Base-by-base conservation (phyloP, 2,329 filamentous ascomycete genomes). In the Hymenoscyphus scutula region DNA sequence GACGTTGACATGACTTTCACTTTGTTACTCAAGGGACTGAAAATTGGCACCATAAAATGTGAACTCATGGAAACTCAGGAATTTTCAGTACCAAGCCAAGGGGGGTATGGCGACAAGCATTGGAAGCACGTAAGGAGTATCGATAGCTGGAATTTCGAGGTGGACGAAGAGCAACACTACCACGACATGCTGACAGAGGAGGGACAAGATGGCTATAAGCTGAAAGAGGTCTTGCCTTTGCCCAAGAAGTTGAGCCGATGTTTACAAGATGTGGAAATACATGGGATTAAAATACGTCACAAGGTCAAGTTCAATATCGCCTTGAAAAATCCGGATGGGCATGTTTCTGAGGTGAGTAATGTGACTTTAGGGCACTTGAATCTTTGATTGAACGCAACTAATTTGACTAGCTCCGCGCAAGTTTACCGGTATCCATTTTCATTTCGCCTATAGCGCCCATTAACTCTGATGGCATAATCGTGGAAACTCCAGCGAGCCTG, bases 391-490 rank as follows among this genome's bases (percentile, higher is more conserved):
- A n/a, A n/a, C n/a, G n/a, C n/a, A n/a, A 63, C 62, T 67, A 59
- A 70, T 59, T 41, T 61, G 58, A 38, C 37, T 68, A 90, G 87
- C 85, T 97, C 59, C 89, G 94, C 59, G 94, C 94, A 55, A 95
- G 92, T 51, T 85, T 98, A 34, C 93, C 95, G 1, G 85, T 98
- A 17, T 92, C 92, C 60, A 88, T 99, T 45, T 97, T 97, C 77
- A 97, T 98, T 68, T 99, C 95, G 5, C 94, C 95, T 0, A 95
- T 95, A 72, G 87, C 97, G 71, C 89, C 92, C 0, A 85, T 97
- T 41, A 91, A 95, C 71, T 92, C 96, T 59, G 85, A 94, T 64
- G 95, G 96, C 70, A 89, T 90, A 70, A 82, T 98, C 1, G 80
- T 91, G 59, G 81, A 83, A 71, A 79, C 79, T n/a, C 81, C 83